phyloP scores from a whole-genome alignment of 176 grass and related monocot genomes.

The Hordeum marinum region DNA sequence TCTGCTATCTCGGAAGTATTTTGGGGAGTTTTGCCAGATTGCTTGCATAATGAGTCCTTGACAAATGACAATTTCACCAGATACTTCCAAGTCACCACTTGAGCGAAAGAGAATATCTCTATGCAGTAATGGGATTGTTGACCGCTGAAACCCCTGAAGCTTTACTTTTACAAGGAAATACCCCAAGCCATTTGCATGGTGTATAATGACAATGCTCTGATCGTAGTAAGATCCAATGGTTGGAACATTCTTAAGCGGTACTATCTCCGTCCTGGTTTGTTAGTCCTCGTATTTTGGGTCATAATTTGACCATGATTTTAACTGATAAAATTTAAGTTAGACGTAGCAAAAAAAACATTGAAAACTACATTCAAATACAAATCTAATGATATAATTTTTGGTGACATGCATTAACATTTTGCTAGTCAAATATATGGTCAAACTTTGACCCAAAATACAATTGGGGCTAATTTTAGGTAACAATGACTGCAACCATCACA shows the following conservation, averaged over 20 bases:
- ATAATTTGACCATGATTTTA: too few species aligned
- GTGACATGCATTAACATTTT: too few species aligned
- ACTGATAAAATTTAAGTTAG: too few species aligned
- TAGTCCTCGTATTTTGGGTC: too few species aligned
- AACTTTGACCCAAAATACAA: not conserved
- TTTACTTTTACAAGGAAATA: not conserved
- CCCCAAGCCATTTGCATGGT: not conserved
- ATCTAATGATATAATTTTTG: too few species aligned
- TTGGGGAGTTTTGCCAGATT: not conserved
- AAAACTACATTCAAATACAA: too few species aligned
- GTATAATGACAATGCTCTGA: not conserved
- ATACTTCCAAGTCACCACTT: constrained; percentile 18
- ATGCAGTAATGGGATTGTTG: not conserved
- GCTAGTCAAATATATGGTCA: too few species aligned
- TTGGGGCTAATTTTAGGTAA: not conserved
- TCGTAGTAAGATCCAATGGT: constrained; percentile 5
- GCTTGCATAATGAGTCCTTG: constrained; percentile 9
- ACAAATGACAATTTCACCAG: constrained; percentile 5
- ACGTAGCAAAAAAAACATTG: too few species aligned
- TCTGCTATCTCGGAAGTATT: not conserved
- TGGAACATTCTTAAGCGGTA: not conserved
- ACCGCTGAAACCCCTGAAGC: not conserved
- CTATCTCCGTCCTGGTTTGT: too few species aligned
- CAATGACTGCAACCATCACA: not conserved
- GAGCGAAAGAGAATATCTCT: constrained; percentile 23